Evolutionary conservation across 352 stramenopile genomes (phyloP).

Genomic region (Globisporangium sylvaticum): DNA sequence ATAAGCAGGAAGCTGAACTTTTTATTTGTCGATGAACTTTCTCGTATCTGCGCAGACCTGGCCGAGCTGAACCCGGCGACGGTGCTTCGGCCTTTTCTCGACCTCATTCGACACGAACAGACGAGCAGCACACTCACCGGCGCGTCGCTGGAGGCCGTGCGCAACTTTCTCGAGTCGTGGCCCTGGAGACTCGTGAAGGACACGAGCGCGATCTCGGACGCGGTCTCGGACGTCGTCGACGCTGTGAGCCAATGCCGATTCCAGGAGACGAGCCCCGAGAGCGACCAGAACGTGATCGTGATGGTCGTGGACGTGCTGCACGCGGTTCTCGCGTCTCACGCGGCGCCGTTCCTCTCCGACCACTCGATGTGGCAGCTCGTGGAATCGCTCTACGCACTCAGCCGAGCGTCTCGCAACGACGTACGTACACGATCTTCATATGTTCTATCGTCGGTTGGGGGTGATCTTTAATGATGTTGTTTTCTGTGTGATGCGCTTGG

Average conservation of each 20-base stretch:
- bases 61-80: slow-evolving; percentile 50
- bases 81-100: slow-evolving; percentile 92
- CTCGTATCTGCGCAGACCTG: slow-evolving; percentile 28
- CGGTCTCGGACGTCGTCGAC: slow-evolving; percentile 85
- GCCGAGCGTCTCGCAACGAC: slow-evolving; percentile 53
- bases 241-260: slow-evolving; percentile 93
- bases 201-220: slow-evolving; percentile 35
- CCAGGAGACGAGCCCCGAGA: slow-evolving; percentile 90
- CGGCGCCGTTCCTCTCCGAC: slow-evolving; percentile 79
- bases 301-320: slow-evolving; percentile 94
- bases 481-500: neutral
- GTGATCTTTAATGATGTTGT: neutral
- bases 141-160: slow-evolving; percentile 90
- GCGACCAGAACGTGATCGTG: slow-evolving; percentile 89
- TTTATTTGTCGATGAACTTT: neutral
- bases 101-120: slow-evolving; percentile 91
- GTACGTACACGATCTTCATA: slow-evolving; percentile 27
- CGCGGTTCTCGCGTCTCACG: slow-evolving; percentile 89
- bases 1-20: neutral
- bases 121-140: slow-evolving; percentile 92
- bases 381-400: slow-evolving; percentile 94
- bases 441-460: neutral
- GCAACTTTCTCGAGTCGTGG: slow-evolving; percentile 93
- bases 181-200: slow-evolving; percentile 49
- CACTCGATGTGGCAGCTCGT: slow-evolving; percentile 94